Base-by-base conservation (phyloP, 306 rosid species). In the Cicer arietinum region DNA sequence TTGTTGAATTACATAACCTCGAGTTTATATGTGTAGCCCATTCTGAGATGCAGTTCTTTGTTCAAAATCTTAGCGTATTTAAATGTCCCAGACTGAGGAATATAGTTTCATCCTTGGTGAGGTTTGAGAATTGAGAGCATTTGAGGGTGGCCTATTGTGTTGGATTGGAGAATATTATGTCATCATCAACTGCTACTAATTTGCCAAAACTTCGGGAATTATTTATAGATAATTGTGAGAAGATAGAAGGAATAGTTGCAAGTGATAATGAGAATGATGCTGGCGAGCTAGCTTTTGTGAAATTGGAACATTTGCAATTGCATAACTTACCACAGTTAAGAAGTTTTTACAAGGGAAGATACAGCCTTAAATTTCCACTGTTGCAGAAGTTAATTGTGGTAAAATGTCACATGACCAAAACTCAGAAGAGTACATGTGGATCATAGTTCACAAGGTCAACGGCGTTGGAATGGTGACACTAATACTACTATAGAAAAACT, bases 391-490 rank as follows among this genome's bases (percentile, higher is more conserved):
- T 80, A 42, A 0, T 5, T 46, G 57, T 67, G 58, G 9, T 1
- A 0, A 20, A 13, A 0, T 80, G 77, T 57, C 40, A 64, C 18
- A 48, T 12, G 22, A 58, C 63, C 71, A 6, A n/a, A 12, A 1
- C 75, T 57, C 22, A 17, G 60, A 16, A 0, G 0, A 17, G 75
- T 56, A 4, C 3, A 56, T 43, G 12, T 20, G 11, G 22, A 10
- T 48, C 0, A 6, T 47, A 11, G 53, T 17, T 17, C 13, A 56
- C 30, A 56, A 20, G 35, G 13, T 8, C 39, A 10, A 56, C 22
- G 14, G 62, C 10, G 10, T 18, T 63, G 69, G 83, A 53, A 53
- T 7, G 74, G 62, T 17, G 78, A 79, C 54, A 74, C 73, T 45
- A 79, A 72, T 37, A 35, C 46, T 22, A 54, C 69, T 0, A 8